Conservation (phyloP, 306 rosid genomes). For the Malus sieversii region DNA sequence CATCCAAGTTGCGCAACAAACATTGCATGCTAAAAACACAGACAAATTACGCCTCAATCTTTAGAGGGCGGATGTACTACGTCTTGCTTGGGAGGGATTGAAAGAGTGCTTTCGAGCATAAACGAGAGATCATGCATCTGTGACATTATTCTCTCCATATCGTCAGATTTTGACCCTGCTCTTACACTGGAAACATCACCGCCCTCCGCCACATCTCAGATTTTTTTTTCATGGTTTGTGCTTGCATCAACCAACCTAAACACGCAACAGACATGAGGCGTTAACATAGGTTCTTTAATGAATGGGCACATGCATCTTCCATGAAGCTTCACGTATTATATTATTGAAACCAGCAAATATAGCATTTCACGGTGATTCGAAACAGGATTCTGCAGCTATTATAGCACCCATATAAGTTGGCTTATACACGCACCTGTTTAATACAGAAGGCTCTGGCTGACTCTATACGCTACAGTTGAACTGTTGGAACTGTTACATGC, state of each 20-base stretch:
- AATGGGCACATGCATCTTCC: not conserved
- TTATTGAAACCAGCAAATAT: not conserved
- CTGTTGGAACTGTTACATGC: conserved; percentile 29
- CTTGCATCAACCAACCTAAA: conserved; percentile 43
- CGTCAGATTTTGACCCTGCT: conserved; percentile 36
- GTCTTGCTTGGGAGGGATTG: conserved; percentile 51
- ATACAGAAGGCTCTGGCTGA: conserved; percentile 12
- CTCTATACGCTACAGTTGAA: conserved; percentile 24
- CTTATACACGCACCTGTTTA: conserved; percentile 45
- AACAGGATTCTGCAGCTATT: conserved; percentile 2
- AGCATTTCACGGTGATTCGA: not conserved
- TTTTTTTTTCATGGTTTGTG: conserved; percentile 15
- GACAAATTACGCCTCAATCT: not conserved
- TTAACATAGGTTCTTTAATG: not conserved
- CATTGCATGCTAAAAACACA: not conserved
- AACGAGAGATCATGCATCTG: conserved; percentile 91
- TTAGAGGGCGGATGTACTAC: no score
- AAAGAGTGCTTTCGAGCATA: conserved; percentile 70
- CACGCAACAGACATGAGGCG: conserved; percentile 17
- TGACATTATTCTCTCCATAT: conserved; percentile 46
- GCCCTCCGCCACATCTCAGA: conserved; percentile 1
- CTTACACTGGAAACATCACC: conserved; percentile 28
- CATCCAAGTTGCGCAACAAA: not conserved
- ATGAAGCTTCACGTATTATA: not conserved
- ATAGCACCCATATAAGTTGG: conserved; percentile 4